These are phyloP conservation scores for Lophiostoma macrostomum DNA, from an alignment of 495 filamentous ascomycete genomes.

Conservation along the genomic window DNA sequence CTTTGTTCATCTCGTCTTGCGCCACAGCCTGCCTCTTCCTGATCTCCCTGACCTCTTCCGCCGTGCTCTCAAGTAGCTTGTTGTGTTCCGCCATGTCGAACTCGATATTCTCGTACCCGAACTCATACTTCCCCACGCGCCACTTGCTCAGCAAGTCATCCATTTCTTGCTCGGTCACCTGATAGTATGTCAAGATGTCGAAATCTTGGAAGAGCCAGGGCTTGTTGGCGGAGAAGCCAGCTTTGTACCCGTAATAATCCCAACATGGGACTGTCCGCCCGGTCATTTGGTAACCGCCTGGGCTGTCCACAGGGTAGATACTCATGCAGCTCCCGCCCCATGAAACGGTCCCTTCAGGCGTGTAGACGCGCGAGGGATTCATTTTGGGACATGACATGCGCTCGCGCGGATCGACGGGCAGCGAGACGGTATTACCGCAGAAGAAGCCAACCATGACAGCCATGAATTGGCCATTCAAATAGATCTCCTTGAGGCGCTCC, in stretches of 20 bases:
- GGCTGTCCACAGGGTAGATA: constrained; percentile 57
- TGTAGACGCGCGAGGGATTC: constrained; percentile 58
- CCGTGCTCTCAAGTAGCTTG: constrained; percentile 42
- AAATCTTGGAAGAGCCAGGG: constrained; percentile 60
- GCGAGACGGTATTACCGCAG: constrained; percentile 50
- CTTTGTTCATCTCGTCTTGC: constrained; percentile 48
- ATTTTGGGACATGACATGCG: constrained; percentile 56
- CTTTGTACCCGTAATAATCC: constrained; percentile 53
- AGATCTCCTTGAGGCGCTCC: constrained; percentile 47
- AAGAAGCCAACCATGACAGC: constrained; percentile 59
- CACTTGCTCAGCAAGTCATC: not conserved
- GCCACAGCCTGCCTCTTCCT: constrained; percentile 44
- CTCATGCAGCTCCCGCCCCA: constrained; percentile 56
- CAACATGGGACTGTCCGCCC: constrained; percentile 54
- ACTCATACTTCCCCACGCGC: constrained; percentile 53
- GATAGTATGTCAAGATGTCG: constrained; percentile 55
- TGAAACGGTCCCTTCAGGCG: constrained; percentile 52
- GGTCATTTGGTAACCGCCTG: constrained; percentile 58
- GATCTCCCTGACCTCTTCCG: constrained; percentile 45
- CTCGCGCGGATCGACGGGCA: constrained; percentile 56
- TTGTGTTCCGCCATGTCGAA: constrained; percentile 58
- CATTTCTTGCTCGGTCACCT: constrained; percentile 49
- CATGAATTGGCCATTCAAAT: constrained; percentile 49
- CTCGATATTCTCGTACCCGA: constrained; percentile 46
- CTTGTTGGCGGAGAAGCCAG: constrained; percentile 43